phyloP scores from a whole-genome alignment of 2,329 filamentous ascomycete genomes.

The Aspergillus sp. region DNA sequence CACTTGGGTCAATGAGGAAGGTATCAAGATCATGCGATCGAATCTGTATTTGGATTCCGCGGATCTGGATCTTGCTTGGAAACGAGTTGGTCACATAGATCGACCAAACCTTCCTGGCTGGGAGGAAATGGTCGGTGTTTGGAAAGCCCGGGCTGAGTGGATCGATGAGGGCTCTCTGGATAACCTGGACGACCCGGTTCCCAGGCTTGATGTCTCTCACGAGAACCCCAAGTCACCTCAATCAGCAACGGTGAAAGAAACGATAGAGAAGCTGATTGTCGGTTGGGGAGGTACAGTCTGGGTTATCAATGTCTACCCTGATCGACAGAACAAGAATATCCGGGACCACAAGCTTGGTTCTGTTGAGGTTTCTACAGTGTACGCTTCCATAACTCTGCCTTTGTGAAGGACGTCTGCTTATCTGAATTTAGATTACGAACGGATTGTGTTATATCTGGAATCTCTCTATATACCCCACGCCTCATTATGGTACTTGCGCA shows the following conservation, averaged over 20 bases:
- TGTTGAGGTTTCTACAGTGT: slow-evolving; percentile 91
- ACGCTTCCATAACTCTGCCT: slow-evolving; percentile 35
- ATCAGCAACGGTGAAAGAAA: slow-evolving; percentile 37
- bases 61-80: slow-evolving; percentile 83
- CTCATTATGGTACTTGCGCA: slow-evolving; percentile 89
- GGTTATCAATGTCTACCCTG: slow-evolving; percentile 85
- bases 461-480: slow-evolving; percentile 91
- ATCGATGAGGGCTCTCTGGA: slow-evolving; percentile 79
- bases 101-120: slow-evolving; percentile 78
- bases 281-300: slow-evolving; percentile 96
- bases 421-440: slow-evolving; percentile 65
- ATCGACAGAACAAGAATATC: slow-evolving; percentile 59
- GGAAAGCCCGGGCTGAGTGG: slow-evolving; percentile 91
- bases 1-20: slow-evolving; percentile 92
- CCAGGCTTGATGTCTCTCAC: slow-evolving; percentile 19
- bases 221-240: slow-evolving; percentile 38
- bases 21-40: slow-evolving; percentile 95
- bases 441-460: slow-evolving; percentile 95
- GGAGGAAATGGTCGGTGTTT: slow-evolving; percentile 94
- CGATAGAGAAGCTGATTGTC: slow-evolving; percentile 70
- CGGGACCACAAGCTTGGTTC: slow-evolving; percentile 68
- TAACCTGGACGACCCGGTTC: slow-evolving; percentile 52
- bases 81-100: slow-evolving; percentile 85
- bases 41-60: slow-evolving; percentile 70
- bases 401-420: slow-evolving; percentile 20